phyloP scores from a whole-genome alignment of 23 red algal species.

The Gracilaria vermiculophylla region DNA sequence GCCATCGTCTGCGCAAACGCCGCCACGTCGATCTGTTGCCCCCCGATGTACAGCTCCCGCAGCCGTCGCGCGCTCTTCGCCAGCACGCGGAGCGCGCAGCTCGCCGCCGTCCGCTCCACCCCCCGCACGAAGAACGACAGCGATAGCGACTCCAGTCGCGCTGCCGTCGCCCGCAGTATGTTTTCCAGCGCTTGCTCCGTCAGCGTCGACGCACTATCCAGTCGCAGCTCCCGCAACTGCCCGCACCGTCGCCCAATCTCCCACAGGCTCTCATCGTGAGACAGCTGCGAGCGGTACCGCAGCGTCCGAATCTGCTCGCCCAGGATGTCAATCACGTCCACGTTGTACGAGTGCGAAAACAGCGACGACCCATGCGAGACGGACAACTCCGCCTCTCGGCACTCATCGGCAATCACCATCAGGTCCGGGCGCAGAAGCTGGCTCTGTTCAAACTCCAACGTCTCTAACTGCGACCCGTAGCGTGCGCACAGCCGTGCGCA shows the following conservation, averaged over 20 bases:
- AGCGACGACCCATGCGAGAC: constrained; percentile 47
- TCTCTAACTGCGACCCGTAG: constrained; percentile 23
- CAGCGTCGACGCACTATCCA: constrained; percentile 51
- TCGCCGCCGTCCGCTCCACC: constrained; percentile 9
- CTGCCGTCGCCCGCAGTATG: constrained; percentile 15
- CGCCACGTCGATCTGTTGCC: constrained; percentile 19
- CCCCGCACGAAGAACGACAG: constrained; percentile 53
- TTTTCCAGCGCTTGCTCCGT: constrained; percentile 30
- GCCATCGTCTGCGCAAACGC: constrained; percentile 1
- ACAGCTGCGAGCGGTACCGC: constrained; percentile 46
- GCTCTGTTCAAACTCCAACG: constrained; percentile 36
- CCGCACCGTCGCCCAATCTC: constrained; percentile 28
- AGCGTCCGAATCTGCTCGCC: constrained; percentile 26
- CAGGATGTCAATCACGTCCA: constrained; percentile 40
- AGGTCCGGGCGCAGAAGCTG: constrained; percentile 46
- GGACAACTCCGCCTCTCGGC: constrained; percentile 1
- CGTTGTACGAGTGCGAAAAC: constrained; percentile 56
- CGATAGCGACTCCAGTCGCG: constrained; percentile 11
- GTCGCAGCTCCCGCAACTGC: constrained; percentile 33
- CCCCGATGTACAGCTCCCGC: constrained; percentile 39
- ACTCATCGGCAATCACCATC: constrained; percentile 16
- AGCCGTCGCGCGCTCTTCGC: background rate
- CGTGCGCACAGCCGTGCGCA: constrained; percentile 41
- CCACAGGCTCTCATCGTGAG: constrained; percentile 55
- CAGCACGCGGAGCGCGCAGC: constrained; percentile 16